Evolutionary conservation across 2,329 filamentous ascomycete genomes (phyloP).

Genomic region (Aspergillus arachidicola): DNA sequence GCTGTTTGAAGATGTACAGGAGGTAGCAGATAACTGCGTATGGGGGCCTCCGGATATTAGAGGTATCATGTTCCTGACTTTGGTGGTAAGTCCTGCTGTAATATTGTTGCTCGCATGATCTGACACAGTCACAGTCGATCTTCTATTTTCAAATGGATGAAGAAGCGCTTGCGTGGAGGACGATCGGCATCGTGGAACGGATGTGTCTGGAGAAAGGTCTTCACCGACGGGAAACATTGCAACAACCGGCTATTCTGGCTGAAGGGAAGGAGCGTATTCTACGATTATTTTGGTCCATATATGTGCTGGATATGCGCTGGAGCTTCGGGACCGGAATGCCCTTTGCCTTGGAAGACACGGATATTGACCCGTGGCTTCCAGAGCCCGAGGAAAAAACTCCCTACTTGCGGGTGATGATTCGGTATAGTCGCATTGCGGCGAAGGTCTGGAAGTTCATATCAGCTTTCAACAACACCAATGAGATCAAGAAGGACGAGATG

Average conservation of each 20-base stretch:
- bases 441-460: conserved; percentile 86
- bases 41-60: conserved; percentile 62
- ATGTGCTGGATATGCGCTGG: conserved; percentile 84
- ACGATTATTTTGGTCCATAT: conserved; percentile 83
- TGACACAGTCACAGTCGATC: conserved; percentile 53
- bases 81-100: conserved; percentile 39
- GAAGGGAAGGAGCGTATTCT: conserved; percentile 68
- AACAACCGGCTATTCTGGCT: conserved; percentile 65
- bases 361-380: conserved; percentile 77
- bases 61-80: conserved; percentile 59
- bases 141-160: conserved; percentile 86
- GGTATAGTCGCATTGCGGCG: conserved; percentile 77
- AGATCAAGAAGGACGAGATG: conserved; percentile 73
- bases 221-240: conserved; percentile 74
- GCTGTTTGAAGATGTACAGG: conserved; percentile 76
- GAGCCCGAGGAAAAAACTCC: conserved; percentile 66
- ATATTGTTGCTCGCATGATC: not conserved
- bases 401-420: conserved; percentile 83
- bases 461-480: conserved; percentile 64
- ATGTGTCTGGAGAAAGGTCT: conserved; percentile 79
- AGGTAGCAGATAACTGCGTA: conserved; percentile 65
- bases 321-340: conserved; percentile 85
- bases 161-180: conserved; percentile 81
- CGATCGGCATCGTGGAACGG: conserved; percentile 82
- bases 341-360: conserved; percentile 78